Base-by-base conservation (phyloP, 371 early-diverging fungal genomes). In the Mortierella sp. region DNA sequence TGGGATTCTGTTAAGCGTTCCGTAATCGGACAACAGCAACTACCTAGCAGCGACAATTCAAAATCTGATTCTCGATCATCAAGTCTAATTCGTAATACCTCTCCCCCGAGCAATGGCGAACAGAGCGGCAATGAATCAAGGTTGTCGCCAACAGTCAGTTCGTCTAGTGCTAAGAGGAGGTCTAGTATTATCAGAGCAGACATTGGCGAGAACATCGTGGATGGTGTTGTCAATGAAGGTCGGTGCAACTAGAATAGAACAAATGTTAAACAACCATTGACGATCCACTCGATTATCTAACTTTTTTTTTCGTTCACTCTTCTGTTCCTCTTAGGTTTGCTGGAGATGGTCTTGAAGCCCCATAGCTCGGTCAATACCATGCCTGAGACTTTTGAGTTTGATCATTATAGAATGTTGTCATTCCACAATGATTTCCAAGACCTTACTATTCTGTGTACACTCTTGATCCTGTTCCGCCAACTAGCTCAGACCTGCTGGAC, bases 341-440 rank as follows among this genome's bases (percentile, higher is more conserved):
- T 81, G 58, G 78, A 84, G 22, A 76, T 81, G 84, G 65, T 84
- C 3, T 15, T 84, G 40, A 58, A 62, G 9, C 75, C 77, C 40
- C 75, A 71, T 28, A 58, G 60, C 22, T 72, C 72, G 4, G 63
- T 59, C 19, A 47, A 53, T 22, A 58, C 81, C 1, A 80, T 80
- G 81, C 90, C 90, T 16, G 90, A 91, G 66, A 89, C 92, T 0
- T 84, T 94, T 36, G 80, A 83, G 53, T 86, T 93, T 84, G 94
- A 94, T 68, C 77, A 86, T 36, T 82, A 86, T 53, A 86, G 94
- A 8, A 71, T 94, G 7, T 72, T 89, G 21, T 85, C 89, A 40
- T 89, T 89, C 80, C 88, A 92, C 63, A 91, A 92, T 70, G 93
- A 93, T 69, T 92, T 91, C 83, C 94, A 93, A 72, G 92, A 92